A percentile compares a stretch with the other conserved stretches of the same genome.
Evolutionary conservation across 306 rosid genomes (phyloP).

Genomic region (Quercus variabilis): DNA sequence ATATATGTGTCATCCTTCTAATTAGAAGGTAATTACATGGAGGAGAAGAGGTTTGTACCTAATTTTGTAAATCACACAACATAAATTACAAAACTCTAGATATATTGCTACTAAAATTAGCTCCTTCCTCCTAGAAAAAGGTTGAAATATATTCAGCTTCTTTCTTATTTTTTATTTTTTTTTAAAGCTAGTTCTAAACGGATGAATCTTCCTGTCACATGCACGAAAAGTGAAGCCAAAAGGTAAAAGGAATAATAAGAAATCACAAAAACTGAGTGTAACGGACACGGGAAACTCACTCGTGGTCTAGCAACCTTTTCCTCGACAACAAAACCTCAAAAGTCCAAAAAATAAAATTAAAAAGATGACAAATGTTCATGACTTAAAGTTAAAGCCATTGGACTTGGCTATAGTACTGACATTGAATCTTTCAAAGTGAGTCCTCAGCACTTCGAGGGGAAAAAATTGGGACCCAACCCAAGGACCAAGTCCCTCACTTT

Average conservation of each 20-base stretch:
- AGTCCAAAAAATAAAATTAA: conserved; percentile 17
- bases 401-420: conserved; percentile 9
- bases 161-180: too few relatives aligned
- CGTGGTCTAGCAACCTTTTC: conserved; percentile 26
- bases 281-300: conserved; percentile 23
- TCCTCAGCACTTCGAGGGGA: background rate
- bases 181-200: background rate
- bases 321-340: conserved; percentile 19
- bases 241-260: background rate
- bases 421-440: background rate
- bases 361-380: conserved; percentile 25
- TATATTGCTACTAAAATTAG: too few relatives aligned
- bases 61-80: too few relatives aligned
- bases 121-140: too few relatives aligned
- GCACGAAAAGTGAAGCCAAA: background rate
- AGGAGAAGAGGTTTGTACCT: too few relatives aligned
- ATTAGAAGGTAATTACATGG: too few relatives aligned
- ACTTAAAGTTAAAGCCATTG: conserved; percentile 15
- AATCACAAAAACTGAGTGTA: background rate
- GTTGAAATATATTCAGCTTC: too few relatives aligned
- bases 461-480: background rate
- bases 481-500: background rate
- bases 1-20: too few relatives aligned
- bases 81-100: too few relatives aligned
- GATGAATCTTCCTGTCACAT: background rate